Evolutionary conservation across 495 filamentous ascomycete species (phyloP).

Genomic region (Penicillium canescens): DNA sequence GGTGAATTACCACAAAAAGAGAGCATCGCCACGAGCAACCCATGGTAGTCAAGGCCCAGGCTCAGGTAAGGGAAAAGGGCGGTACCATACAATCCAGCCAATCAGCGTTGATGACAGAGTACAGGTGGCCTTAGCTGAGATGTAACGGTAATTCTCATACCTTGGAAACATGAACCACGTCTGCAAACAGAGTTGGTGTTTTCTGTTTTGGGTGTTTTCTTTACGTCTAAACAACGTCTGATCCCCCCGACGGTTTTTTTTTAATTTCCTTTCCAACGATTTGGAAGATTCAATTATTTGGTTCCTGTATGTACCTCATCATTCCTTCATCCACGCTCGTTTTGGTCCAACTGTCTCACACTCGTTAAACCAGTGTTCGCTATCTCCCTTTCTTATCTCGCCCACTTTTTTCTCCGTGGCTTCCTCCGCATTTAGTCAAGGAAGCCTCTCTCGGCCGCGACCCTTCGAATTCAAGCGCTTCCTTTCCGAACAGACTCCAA

Average conservation of each 20-base stretch:
- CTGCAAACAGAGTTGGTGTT: too few relatives aligned
- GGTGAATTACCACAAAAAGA: background rate
- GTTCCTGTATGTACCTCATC: constrained; percentile 23
- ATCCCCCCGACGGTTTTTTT: background rate
- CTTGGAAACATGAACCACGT: too few relatives aligned
- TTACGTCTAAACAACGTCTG: constrained; percentile 2
- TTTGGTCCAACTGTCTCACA: constrained; percentile 24
- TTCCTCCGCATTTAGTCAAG: constrained; percentile 46
- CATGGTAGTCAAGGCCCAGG: background rate
- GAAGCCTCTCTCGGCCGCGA: constrained; percentile 49
- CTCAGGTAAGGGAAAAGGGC: too few relatives aligned
- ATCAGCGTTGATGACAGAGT: background rate
- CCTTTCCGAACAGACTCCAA: constrained; percentile 46
- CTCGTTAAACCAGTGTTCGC: constrained; percentile 28
- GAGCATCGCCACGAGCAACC: constrained; percentile 22
- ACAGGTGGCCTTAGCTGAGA: constrained; percentile 23
- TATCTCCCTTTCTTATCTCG: constrained; percentile 16
- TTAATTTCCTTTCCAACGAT: constrained; percentile 8
- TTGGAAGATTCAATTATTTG: background rate
- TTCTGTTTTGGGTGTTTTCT: constrained; percentile 17
- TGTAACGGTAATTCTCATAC: constrained; percentile 3
- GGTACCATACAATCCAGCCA: too few relatives aligned
- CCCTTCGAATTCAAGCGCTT: constrained; percentile 55
- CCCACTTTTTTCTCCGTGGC: constrained; percentile 39
- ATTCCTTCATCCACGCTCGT: constrained; percentile 37